Conservation (phyloP, 306 rosid species). For the Biancaea sappan region DNA sequence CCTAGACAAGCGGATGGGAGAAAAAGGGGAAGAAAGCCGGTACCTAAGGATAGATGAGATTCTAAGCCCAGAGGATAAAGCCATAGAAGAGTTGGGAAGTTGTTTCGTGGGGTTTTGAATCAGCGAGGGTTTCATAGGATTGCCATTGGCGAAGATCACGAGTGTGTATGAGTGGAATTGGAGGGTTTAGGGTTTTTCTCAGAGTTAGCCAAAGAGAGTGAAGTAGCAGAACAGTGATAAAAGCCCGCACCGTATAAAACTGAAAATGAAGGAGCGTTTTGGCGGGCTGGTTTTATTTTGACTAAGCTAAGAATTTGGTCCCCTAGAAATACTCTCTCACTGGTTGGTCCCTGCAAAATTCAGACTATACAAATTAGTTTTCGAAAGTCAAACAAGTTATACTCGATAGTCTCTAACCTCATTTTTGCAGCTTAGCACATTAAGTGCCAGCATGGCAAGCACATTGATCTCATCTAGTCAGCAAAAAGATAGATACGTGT, state of each 20-base stretch:
- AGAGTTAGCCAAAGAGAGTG: neutral
- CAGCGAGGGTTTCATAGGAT: constrained; percentile 30
- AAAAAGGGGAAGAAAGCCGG: constrained; percentile 38
- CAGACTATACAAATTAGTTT: too few species aligned
- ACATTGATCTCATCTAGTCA: too few species aligned
- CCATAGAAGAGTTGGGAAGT: constrained; percentile 48
- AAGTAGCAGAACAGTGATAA: neutral
- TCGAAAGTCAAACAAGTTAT: too few species aligned
- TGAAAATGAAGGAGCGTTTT: neutral
- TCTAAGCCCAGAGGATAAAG: constrained; percentile 66
- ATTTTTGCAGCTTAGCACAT: too few species aligned
- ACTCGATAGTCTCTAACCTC: too few species aligned
- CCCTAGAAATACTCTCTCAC: too few species aligned
- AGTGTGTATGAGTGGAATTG: neutral
- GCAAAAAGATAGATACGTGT: too few species aligned
- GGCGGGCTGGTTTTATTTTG: too few species aligned
- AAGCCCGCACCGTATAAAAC: neutral
- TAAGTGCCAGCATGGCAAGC: too few species aligned
- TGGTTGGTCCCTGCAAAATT: too few species aligned
- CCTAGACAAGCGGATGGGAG: constrained; percentile 34
- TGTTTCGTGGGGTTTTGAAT: neutral
- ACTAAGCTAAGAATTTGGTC: too few species aligned
- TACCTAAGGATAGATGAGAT: constrained; percentile 57
- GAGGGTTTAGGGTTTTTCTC: constrained; percentile 21
- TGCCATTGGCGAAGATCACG: neutral